Evolutionary conservation across 192 early-diverging fungal genomes (phyloP).

Genomic region (Spizellomyces punctatus): DNA sequence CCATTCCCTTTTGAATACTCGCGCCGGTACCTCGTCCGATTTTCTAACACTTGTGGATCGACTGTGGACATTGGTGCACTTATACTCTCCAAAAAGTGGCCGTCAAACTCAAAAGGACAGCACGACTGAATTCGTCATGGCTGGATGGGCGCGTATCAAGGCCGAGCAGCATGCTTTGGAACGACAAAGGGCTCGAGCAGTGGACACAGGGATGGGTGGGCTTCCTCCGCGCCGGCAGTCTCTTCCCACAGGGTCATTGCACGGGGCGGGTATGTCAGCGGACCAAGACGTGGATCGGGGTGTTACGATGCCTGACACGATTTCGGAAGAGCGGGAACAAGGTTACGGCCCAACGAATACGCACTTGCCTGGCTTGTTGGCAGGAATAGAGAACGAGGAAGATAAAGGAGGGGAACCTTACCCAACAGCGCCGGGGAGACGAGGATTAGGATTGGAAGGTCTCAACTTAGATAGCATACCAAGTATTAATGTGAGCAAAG

Average conservation of each 20-base stretch:
- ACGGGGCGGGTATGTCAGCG: not conserved
- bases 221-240: not conserved
- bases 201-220: slow-evolving; percentile 17
- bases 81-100: slow-evolving; percentile 17
- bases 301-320: not conserved
- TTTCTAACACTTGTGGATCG: slow-evolving; percentile 49
- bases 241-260: not conserved
- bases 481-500: slow-evolving; percentile 43
- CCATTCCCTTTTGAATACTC: slow-evolving; percentile 45
- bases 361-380: not conserved
- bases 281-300: not conserved
- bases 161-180: slow-evolving; percentile 48
- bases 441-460: slow-evolving; percentile 43
- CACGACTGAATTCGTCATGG: slow-evolving; percentile 52
- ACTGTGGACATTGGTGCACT: slow-evolving; percentile 49
- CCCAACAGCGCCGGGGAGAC: slow-evolving; percentile 5
- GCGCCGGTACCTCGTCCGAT: slow-evolving; percentile 28
- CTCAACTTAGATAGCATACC: slow-evolving; percentile 52
- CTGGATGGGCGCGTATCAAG: slow-evolving; percentile 51
- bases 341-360: not conserved
- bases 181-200: slow-evolving; percentile 26
- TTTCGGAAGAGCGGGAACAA: not conserved
- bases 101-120: slow-evolving; percentile 11
- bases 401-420: slow-evolving; percentile 8
- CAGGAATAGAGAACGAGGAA: not conserved